Conservation (phyloP, 2,329 filamentous ascomycete genomes). For the Moelleriella libera region DNA sequence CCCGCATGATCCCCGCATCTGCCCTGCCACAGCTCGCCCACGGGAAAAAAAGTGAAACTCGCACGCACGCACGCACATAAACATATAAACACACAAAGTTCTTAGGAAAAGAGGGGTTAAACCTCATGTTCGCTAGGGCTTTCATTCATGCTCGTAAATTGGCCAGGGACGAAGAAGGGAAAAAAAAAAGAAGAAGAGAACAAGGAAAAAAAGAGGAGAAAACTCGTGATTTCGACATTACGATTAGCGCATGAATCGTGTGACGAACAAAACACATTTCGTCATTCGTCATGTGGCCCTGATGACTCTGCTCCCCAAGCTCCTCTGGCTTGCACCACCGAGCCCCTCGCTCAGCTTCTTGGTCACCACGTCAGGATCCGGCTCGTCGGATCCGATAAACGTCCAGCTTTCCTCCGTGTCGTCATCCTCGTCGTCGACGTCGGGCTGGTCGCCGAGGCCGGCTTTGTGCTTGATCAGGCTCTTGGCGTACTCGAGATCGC, state of each 20-base stretch:
- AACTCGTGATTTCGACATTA: not conserved
- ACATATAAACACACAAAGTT: no score
- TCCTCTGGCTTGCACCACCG: constrained; percentile 9
- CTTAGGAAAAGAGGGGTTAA: no score
- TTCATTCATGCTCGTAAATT: not conserved
- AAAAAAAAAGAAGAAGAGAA: not conserved
- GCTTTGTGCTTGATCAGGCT: constrained; percentile 59
- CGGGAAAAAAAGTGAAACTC: no score
- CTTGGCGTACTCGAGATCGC: constrained; percentile 85
- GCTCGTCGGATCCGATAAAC: constrained; percentile 53
- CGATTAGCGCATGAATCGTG: not conserved
- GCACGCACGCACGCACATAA: no score
- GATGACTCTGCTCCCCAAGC: constrained; percentile 10
- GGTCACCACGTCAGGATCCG: constrained; percentile 27
- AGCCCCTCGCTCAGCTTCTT: constrained; percentile 24
- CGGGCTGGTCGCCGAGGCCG: constrained; percentile 30
- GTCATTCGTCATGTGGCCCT: not conserved
- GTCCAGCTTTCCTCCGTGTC: constrained; percentile 79
- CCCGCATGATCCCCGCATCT: no score
- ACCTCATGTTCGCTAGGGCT: no score
- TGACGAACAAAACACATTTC: not conserved
- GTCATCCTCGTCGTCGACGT: constrained; percentile 29
- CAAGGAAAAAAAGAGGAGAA: not conserved
- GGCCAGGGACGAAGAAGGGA: not conserved
- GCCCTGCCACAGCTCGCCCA: no score